These are phyloP conservation scores for Trichoderma virens DNA, from an alignment of 495 filamentous ascomycete species.

Conservation along the genomic window DNA sequence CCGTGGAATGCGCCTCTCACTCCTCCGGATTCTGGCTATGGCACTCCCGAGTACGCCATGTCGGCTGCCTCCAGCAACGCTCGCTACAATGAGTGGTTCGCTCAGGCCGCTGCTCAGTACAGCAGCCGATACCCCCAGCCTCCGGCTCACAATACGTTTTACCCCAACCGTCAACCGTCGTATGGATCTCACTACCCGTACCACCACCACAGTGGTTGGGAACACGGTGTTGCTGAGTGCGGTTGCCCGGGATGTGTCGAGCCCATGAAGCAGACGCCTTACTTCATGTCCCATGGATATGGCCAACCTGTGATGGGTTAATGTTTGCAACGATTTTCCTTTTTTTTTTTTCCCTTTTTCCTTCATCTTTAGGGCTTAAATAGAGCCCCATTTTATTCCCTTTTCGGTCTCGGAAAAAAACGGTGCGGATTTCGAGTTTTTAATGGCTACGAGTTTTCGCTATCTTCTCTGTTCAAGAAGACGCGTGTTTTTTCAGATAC, in stretches of 20 bases:
- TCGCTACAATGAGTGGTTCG: conserved; percentile 40
- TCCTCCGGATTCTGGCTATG: conserved; percentile 44
- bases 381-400: not conserved
- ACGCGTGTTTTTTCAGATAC: conserved; percentile 11
- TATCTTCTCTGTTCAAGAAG: conserved; percentile 9
- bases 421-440: conserved; percentile 7
- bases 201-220: conserved; percentile 47
- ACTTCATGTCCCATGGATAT: conserved; percentile 56
- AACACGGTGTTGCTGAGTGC: conserved; percentile 56
- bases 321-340: conserved; percentile 12
- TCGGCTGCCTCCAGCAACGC: conserved; percentile 37
- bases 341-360: not conserved
- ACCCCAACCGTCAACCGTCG: conserved; percentile 25
- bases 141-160: conserved; percentile 46
- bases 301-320: conserved; percentile 59
- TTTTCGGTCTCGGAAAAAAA: conserved; percentile 9
- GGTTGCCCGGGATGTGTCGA: conserved; percentile 56
- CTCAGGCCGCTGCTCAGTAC: conserved; percentile 19
- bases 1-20: conserved; percentile 31
- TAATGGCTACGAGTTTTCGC: conserved; percentile 12
- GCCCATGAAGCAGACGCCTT: conserved; percentile 51
- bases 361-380: too few species aligned
- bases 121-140: conserved; percentile 26
- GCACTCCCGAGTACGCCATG: conserved; percentile 39
- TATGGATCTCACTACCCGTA: conserved; percentile 41